Evolutionary conservation across 2,329 filamentous ascomycete genomes (phyloP), one percentile per base, ranked within the genome.

Genomic region (Ambrosiella beaveri): DNA sequence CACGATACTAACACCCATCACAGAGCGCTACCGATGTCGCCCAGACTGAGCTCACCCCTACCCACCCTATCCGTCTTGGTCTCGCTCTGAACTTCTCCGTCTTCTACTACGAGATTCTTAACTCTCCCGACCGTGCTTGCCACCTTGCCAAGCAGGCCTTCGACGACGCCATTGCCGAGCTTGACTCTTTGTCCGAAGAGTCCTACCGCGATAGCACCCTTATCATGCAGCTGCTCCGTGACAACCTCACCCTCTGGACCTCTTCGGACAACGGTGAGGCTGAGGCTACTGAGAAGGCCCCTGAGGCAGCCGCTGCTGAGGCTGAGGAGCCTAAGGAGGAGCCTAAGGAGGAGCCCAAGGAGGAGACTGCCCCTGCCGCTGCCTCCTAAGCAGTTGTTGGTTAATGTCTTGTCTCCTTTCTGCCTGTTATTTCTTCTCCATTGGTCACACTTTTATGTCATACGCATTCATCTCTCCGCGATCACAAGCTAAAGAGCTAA

Each of bases 51-150:
- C 85, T 97, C 66, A 91, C 91, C 63, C 91, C 91, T 63, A 97
- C 91, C 62, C 91, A 97, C 80, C 91, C 91, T 67, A 97, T 97
- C 77, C 90, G 91, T 69, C 88, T 97, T 64, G 91, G 91, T 73
- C 85, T 97, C 68, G 91, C 91, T 65, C 84, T 97, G 66, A 97
- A 96, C 85, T 96, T 97, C 83, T 95, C 90, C 64, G 90, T 96
- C 69, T 96, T 96, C 81, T 97, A 97, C 85, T 97, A 97, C 74
- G 93, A 97, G 83, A 97, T 97, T 72, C 80, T 97, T 69, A 97
- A 97, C 80, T 90, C 90, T 50, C 91, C 91, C 64, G 93, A 97
- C 73, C 90, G 94, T 77, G 91, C 90, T 70, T 96, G 90, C 84
- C 90, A 95, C 74, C 84, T 96, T 65, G 91, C 91, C 74, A 97